Conservation (phyloP, 306 rosid genomes). For the Ceratonia siliqua region DNA sequence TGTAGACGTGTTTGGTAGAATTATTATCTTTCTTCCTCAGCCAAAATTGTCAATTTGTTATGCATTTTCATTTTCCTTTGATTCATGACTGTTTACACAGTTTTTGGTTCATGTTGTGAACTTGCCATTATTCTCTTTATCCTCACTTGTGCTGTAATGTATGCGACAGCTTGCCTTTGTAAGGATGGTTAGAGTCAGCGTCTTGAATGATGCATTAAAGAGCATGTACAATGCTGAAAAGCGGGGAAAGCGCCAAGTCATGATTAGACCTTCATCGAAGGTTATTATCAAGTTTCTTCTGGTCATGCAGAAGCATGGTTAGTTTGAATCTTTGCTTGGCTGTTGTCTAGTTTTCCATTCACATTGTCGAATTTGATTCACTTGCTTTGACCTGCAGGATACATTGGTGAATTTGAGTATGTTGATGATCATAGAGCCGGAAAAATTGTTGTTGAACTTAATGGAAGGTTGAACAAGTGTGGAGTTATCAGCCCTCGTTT, state of each 20-base stretch:
- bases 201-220: constrained; percentile 49
- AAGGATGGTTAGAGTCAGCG: constrained; percentile 47
- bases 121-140: neutral
- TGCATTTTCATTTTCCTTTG: neutral
- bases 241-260: constrained; percentile 49
- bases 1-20: too few relatives aligned
- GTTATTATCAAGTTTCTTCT: constrained; percentile 45
- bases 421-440: constrained; percentile 71
- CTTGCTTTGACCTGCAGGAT: constrained; percentile 36
- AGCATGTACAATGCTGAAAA: constrained; percentile 54
- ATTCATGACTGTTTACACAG: neutral
- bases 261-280: constrained; percentile 50
- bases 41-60: neutral
- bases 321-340: neutral
- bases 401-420: constrained; percentile 65
- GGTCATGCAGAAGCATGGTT: constrained; percentile 68
- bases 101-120: neutral
- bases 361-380: neutral
- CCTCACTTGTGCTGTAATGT: neutral
- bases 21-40: neutral
- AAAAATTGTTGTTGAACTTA: constrained; percentile 66
- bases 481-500: constrained; percentile 76
- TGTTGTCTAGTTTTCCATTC: neutral
- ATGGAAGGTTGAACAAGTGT: constrained; percentile 67
- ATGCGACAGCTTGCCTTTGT: constrained; percentile 9